phyloP scores from a whole-genome alignment of 2,329 filamentous ascomycete species.

The Colletotrichum sp. region DNA sequence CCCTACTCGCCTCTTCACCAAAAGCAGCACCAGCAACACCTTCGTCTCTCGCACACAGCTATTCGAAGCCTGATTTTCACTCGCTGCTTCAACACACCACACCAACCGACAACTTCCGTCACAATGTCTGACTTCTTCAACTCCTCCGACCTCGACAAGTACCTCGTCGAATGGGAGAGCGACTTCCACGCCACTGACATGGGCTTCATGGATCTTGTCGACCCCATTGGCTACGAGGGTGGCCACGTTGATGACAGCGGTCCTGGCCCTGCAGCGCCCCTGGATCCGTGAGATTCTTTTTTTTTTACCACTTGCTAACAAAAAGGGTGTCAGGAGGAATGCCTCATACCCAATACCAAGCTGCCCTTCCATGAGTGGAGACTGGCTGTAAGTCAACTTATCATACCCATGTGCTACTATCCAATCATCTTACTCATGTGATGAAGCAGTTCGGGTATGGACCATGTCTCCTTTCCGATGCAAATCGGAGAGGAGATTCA shows the following conservation, averaged over 20 bases:
- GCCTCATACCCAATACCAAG: too few relatives aligned
- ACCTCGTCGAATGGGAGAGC: slow-evolving; percentile 3
- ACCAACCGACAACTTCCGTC: background rate
- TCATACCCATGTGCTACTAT: too few relatives aligned
- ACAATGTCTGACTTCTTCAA: slow-evolving; percentile 30
- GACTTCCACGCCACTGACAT: slow-evolving; percentile 1
- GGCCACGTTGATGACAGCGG: background rate
- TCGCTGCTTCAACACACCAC: slow-evolving; percentile 24
- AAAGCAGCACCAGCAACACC: background rate
- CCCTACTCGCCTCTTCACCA: too few relatives aligned
- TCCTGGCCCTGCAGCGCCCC: slow-evolving; percentile 17
- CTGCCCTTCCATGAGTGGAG: too few relatives aligned
- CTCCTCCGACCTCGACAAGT: slow-evolving; percentile 9
- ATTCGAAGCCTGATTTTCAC: background rate
- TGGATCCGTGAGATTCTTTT: slow-evolving; percentile 32
- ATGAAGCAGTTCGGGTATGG: background rate
- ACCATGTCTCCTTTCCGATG: background rate
- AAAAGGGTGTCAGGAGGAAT: slow-evolving; percentile 29
- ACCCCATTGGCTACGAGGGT: slow-evolving; percentile 20
- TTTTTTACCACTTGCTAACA: slow-evolving; percentile 34
- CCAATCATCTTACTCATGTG: too few relatives aligned
- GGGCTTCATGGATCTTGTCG: background rate
- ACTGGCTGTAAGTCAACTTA: too few relatives aligned
- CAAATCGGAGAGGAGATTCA: background rate
- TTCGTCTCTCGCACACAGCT: background rate